Conservation (phyloP, 257 asterid species). For the Solanum tarapatanum region DNA sequence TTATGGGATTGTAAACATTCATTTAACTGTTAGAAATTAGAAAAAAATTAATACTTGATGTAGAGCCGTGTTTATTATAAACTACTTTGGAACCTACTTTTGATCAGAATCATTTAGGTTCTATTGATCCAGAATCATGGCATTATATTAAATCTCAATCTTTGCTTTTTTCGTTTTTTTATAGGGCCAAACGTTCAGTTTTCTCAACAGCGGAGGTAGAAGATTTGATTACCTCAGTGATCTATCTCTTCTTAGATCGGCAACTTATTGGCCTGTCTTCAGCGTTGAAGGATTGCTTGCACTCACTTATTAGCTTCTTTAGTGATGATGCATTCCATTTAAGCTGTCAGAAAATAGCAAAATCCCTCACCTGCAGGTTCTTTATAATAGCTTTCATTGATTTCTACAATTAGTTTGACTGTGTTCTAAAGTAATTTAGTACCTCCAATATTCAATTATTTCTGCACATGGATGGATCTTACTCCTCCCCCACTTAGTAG, state of each 20-base stretch:
- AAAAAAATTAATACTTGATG: background rate
- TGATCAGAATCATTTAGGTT: background rate
- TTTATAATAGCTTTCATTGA: background rate
- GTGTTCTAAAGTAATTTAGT: background rate
- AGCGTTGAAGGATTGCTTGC: conserved; percentile 42
- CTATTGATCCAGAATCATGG: background rate
- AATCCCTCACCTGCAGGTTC: conserved; percentile 62
- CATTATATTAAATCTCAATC: background rate
- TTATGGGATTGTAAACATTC: background rate
- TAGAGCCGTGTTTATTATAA: background rate
- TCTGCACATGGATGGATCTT: background rate
- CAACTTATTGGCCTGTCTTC: conserved; percentile 57
- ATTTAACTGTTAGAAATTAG: background rate
- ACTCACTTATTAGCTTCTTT: conserved; percentile 45
- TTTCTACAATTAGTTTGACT: background rate
- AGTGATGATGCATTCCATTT: conserved; percentile 54
- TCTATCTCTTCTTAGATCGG: conserved; percentile 67
- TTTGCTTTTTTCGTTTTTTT: background rate
- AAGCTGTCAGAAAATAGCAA: conserved; percentile 52
- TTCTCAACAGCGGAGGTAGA: conserved; percentile 58
- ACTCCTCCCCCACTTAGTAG: background rate
- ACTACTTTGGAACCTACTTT: background rate
- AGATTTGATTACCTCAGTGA: conserved; percentile 48
- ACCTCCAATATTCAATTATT: background rate
- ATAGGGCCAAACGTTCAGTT: conserved; percentile 35